Evolutionary conservation across 805 yeast species (phyloP).

Genomic region (Candida manassasensis): DNA sequence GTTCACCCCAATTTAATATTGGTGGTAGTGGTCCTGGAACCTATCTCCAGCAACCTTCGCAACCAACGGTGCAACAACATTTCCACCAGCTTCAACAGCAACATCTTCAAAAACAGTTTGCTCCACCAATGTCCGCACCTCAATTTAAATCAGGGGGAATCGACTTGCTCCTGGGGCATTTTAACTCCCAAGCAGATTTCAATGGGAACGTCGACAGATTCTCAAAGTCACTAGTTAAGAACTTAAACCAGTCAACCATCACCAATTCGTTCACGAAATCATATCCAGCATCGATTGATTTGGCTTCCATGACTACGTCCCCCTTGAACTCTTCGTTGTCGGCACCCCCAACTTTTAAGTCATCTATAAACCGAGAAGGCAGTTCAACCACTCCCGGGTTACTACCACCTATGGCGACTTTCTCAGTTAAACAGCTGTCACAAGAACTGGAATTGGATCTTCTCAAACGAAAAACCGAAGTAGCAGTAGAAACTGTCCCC

Average conservation of each 20-base stretch:
- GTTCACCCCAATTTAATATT: constrained; percentile 7
- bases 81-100: constrained; percentile 2
- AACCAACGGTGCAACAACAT: constrained; percentile 1
- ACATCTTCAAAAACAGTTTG: constrained; percentile 2
- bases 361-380: constrained; percentile 1
- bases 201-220: constrained; percentile 2
- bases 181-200: constrained; percentile 9
- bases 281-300: constrained; percentile 47
- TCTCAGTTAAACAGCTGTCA: constrained; percentile 11
- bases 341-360: constrained; percentile 4
- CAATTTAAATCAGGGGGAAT: constrained; percentile 9
- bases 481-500: neutral
- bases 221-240: constrained; percentile 7
- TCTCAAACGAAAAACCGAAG: constrained; percentile 1
- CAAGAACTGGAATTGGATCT: constrained; percentile 1
- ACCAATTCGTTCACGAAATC: constrained; percentile 27
- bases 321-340: constrained; percentile 11
- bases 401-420: constrained; percentile 33
- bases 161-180: constrained; percentile 25
- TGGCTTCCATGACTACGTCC: constrained; percentile 47
- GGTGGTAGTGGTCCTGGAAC: constrained; percentile 1
- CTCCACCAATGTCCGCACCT: constrained; percentile 1
- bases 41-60: neutral
- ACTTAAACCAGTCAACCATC: constrained; percentile 8
- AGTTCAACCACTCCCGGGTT: constrained; percentile 10